These are phyloP conservation scores for Aspergillus versicolor DNA, from an alignment of 2,329 filamentous ascomycete genomes.

Conservation along the genomic window DNA sequence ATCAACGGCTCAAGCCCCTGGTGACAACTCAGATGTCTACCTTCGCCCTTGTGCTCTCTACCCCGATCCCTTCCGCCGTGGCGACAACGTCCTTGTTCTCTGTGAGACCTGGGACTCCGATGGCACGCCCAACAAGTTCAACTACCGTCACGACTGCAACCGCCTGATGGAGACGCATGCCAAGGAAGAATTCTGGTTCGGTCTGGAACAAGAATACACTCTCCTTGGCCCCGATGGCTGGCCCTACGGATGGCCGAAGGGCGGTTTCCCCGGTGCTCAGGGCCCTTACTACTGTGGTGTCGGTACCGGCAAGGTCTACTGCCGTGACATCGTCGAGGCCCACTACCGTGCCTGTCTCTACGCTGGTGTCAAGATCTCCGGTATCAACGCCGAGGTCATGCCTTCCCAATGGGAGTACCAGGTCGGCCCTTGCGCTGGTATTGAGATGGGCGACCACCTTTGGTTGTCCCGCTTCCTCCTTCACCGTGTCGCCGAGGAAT, in stretches of 20 bases:
- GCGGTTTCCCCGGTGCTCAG: constrained; percentile 87
- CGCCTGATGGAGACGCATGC: constrained; percentile 87
- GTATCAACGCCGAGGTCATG: constrained; percentile 99
- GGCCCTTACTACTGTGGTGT: constrained; percentile 98
- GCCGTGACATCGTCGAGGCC: constrained; percentile 95
- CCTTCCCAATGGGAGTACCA: constrained; percentile 98
- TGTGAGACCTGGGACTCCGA: constrained; percentile 93
- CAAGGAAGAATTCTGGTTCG: constrained; percentile 89
- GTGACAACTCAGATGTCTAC: constrained; percentile 97
- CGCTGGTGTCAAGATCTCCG: constrained; percentile 87
- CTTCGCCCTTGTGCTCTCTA: constrained; percentile 85
- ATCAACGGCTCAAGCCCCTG: constrained; percentile 86
- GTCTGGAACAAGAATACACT: constrained; percentile 97
- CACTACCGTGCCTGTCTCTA: constrained; percentile 91
- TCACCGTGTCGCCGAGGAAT: constrained; percentile 90
- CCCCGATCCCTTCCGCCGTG: constrained; percentile 86
- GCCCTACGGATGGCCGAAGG: constrained; percentile 88
- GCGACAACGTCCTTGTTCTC: constrained; percentile 91
- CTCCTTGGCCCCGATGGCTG: constrained; percentile 81
- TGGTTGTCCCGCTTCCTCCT: constrained; percentile 91
- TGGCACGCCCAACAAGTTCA: constrained; percentile 96
- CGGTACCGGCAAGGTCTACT: constrained; percentile 93
- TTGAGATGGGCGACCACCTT: constrained; percentile 92
- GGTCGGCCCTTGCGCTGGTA: constrained; percentile 85
- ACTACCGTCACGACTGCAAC: constrained; percentile 88